These are phyloP conservation scores for Cucurbitaria berberidis DNA, from an alignment of 2,329 filamentous ascomycete genomes.

Conservation along the genomic window DNA sequence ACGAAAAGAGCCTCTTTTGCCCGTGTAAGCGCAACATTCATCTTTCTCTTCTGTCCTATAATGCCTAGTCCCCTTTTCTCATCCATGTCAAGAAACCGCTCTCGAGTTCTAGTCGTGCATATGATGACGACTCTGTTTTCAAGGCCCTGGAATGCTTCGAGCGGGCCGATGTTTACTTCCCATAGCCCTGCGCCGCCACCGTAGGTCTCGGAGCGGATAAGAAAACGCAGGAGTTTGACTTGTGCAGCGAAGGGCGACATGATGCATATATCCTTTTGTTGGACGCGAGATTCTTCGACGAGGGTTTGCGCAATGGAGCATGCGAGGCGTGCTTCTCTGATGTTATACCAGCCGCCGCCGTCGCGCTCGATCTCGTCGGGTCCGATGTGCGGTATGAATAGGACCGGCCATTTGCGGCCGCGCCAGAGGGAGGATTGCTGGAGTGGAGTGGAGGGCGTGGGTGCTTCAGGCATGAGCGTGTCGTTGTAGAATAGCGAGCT, in stretches of 20 bases:
- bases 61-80: conserved; percentile 42
- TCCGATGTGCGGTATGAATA: conserved; percentile 49
- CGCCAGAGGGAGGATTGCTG: conserved; percentile 47
- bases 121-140: conserved; percentile 54
- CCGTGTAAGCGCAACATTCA: conserved; percentile 55
- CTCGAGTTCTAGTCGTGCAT: conserved; percentile 51
- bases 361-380: conserved; percentile 52
- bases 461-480: conserved; percentile 52
- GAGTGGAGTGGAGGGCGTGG: conserved; percentile 23
- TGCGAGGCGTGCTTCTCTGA: conserved; percentile 38
- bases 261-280: conserved; percentile 50
- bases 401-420: conserved; percentile 50
- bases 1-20: conserved; percentile 53
- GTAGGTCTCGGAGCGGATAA: conserved; percentile 36
- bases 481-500: conserved; percentile 53
- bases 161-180: conserved; percentile 53
- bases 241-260: conserved; percentile 56
- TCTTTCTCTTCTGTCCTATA: conserved; percentile 47
- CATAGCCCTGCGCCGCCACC: too few relatives aligned
- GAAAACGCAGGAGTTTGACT: conserved; percentile 48
- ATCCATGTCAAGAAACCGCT: conserved; percentile 44
- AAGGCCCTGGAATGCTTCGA: conserved; percentile 56
- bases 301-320: conserved; percentile 38
- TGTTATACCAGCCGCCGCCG: conserved; percentile 49
- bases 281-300: conserved; percentile 28